phyloP scores from a whole-genome alignment of 2,329 filamentous ascomycete species.

The Westerdykella aurantiaca region DNA sequence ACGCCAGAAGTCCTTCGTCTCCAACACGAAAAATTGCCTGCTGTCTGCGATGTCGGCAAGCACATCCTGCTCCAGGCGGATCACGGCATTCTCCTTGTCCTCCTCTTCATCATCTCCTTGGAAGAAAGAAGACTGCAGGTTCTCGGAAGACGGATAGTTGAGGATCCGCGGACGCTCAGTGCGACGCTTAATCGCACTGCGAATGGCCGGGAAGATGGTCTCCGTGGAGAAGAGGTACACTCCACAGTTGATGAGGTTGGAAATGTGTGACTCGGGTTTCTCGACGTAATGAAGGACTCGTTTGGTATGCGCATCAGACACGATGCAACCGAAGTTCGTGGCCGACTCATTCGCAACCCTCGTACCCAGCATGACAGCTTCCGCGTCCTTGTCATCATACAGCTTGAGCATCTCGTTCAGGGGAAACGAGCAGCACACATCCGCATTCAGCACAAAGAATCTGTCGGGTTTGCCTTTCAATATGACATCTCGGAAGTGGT shows the following conservation, averaged over 20 bases:
- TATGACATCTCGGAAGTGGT: constrained; percentile 98
- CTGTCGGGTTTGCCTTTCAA: constrained; percentile 91
- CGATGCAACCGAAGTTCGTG: constrained; percentile 96
- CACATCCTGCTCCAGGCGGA: constrained; percentile 95
- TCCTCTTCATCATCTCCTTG: constrained; percentile 64
- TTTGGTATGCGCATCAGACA: constrained; percentile 87
- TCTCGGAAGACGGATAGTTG: constrained; percentile 94
- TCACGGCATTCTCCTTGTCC: constrained; percentile 72
- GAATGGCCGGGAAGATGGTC: constrained; percentile 93
- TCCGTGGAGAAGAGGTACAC: constrained; percentile 97
- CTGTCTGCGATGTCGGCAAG: constrained; percentile 91
- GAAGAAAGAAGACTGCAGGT: constrained; percentile 67
- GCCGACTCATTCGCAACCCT: constrained; percentile 85
- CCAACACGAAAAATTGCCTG: constrained; percentile 96
- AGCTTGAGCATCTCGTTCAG: constrained; percentile 91
- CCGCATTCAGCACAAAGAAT: constrained; percentile 95
- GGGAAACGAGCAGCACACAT: constrained; percentile 98
- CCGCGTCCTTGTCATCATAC: constrained; percentile 90
- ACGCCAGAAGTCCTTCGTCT: constrained; percentile 99
- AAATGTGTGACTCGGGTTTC: constrained; percentile 96
- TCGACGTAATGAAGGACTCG: constrained; percentile 98
- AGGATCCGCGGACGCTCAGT: constrained; percentile 83
- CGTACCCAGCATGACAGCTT: constrained; percentile 93
- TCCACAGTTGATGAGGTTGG: constrained; percentile 97
- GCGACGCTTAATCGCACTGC: constrained; percentile 89